These are phyloP conservation scores for Pestalotiopsis sp. DNA, from an alignment of 2,329 filamentous ascomycete genomes.

Conservation along the genomic window DNA sequence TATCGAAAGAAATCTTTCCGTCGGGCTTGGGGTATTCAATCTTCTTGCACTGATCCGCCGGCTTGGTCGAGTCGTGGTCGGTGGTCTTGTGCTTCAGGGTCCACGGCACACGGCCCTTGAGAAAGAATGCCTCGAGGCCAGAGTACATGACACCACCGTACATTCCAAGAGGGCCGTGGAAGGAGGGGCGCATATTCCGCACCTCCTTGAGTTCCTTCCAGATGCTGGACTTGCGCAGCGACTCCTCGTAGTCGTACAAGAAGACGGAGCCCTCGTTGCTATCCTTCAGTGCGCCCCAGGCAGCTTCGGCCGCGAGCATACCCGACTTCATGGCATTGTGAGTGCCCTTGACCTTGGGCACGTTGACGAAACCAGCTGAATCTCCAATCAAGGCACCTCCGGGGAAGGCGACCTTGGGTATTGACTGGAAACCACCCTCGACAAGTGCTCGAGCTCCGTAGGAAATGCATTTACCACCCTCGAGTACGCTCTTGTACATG, in stretches of 20 bases:
- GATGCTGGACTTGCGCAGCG: slow-evolving; percentile 81
- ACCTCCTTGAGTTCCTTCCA: slow-evolving; percentile 96
- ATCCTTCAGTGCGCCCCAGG: slow-evolving; percentile 72
- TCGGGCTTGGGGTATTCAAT: slow-evolving; percentile 98
- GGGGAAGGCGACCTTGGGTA: slow-evolving; percentile 95
- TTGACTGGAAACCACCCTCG: slow-evolving; percentile 96
- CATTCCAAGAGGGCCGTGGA: slow-evolving; percentile 83
- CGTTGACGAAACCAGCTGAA: slow-evolving; percentile 94
- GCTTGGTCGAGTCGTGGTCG: slow-evolving; percentile 79
- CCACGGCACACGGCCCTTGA: slow-evolving; percentile 88
- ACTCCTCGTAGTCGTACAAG: slow-evolving; percentile 91
- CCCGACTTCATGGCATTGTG: slow-evolving; percentile 98
- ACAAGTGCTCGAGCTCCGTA: slow-evolving; percentile 91
- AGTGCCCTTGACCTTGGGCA: slow-evolving; percentile 98
- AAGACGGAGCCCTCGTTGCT: slow-evolving; percentile 74
- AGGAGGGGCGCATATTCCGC: slow-evolving; percentile 95
- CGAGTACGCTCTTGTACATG: slow-evolving; percentile 82
- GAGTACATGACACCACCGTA: slow-evolving; percentile 93
- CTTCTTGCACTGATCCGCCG: slow-evolving; percentile 77
- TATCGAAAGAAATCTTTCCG: slow-evolving; percentile 92
- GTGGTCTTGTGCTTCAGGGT: slow-evolving; percentile 82
- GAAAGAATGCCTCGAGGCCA: slow-evolving; percentile 84
- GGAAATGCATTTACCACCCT: slow-evolving; percentile 96
- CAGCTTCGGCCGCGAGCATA: slow-evolving; percentile 92
- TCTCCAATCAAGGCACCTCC: slow-evolving; percentile 95